Evolutionary conservation across 305 asterid genomes (phyloP).

Genomic region (Fraxinus baroniana): DNA sequence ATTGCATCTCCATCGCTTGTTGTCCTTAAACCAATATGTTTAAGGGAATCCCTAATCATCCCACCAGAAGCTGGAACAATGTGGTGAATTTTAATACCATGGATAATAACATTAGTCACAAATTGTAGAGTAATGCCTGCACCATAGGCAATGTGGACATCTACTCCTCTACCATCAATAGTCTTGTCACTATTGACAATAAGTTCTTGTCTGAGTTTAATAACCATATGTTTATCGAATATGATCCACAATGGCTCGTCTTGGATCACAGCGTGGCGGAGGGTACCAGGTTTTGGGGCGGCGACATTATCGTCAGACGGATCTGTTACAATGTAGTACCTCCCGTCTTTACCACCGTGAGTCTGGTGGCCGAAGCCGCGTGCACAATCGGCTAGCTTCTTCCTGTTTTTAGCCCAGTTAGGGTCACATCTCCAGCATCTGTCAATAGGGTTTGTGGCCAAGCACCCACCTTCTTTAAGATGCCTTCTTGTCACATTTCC

Average conservation of each 20-base stretch:
- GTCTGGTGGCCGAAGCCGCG: conserved; percentile 47
- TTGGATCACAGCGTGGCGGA: conserved; percentile 57
- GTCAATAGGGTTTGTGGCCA: conserved; percentile 56
- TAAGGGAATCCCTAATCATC: conserved; percentile 47
- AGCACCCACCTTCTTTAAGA: conserved; percentile 32
- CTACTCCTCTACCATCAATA: conserved; percentile 67
- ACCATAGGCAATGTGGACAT: conserved; percentile 67
- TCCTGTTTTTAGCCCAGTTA: conserved; percentile 44
- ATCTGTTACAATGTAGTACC: conserved; percentile 40
- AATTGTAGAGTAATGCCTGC: conserved; percentile 63
- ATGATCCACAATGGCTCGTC: conserved; percentile 48
- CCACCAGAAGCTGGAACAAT: conserved; percentile 48
- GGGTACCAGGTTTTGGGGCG: conserved; percentile 47
- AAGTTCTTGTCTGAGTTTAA: conserved; percentile 55
- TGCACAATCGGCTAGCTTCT: conserved; percentile 43
- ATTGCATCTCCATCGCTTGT: conserved; percentile 65
- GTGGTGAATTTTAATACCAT: conserved; percentile 53
- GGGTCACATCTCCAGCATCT: conserved; percentile 54
- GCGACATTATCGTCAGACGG: conserved; percentile 38
- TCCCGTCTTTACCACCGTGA: conserved; percentile 44
- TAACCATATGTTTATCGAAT: conserved; percentile 45
- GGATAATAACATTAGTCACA: conserved; percentile 53
- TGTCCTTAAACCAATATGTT: conserved; percentile 58
- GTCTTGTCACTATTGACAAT: conserved; percentile 64
- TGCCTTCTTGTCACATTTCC: conserved; percentile 34